Base-by-base conservation (phyloP, 768 basidiomycete species). In the Boletus insuetus region DNA sequence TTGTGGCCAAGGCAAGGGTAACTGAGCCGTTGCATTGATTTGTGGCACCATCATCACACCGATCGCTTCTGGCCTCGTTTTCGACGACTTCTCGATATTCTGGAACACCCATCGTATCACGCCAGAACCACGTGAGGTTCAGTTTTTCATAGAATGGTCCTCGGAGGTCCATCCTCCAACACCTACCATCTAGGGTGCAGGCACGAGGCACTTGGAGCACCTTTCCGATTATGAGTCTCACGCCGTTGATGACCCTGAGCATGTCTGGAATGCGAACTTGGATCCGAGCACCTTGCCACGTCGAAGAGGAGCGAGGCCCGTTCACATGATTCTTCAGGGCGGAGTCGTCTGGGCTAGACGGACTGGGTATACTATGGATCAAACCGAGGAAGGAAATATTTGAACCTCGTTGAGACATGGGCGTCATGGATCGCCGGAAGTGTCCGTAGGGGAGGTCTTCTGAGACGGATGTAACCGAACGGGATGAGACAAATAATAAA, bases 121-220 rank as follows among this genome's bases (percentile, higher is more conserved):
- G 19, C 44, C 32, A 54, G 51, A 37, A 22, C 61, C 53, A 66
- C 61, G 60, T 43, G 56, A 61, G 24, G 32, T 37, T 45, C 35
- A 41, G 6, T 32, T 49, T 41, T 67, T 62, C 52, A 62, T 57
- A 51, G 51, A 58, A 47, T 59, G 20, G 68, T 69, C 70, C 68
- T 69, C 68, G 68, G 70, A 69, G 42, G 67, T 60, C 49, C 41
- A 56, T 34, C 54, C 29, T 24, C n/a, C 56, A 44, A 29, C 12
- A 53, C 31, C 13, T 59, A 14, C 62, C 50, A 49, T 54, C 17
- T 53, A 45, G 13, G 61, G 65, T 41, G 55, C 58, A 65, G 65
- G 70, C 70, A 69, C 70, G 70, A 70, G 66, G 69, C 50, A 56
- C 60, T 58, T 19, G 35, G 40, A 37, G 49, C 24, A 49, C 47